These are phyloP conservation scores for Picea glauca DNA, from an alignment of 75 land plant genomes.

Conservation along the genomic window DNA sequence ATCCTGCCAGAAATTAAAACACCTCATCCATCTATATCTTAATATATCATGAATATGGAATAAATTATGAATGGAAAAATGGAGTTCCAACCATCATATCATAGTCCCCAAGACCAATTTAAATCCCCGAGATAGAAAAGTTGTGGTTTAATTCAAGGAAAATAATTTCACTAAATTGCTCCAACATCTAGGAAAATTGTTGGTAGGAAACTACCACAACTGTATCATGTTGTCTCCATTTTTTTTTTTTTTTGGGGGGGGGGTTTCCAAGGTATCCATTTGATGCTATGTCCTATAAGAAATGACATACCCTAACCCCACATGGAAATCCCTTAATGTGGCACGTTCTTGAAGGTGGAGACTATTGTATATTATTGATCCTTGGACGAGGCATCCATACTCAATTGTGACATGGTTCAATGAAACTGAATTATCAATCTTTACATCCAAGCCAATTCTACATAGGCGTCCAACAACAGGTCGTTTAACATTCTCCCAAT, in stretches of 20 bases:
- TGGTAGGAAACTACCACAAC: background rate
- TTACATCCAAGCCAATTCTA: constrained; percentile 94
- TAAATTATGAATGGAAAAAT: too few relatives aligned
- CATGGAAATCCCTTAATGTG: constrained; percentile 85
- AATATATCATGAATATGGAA: too few relatives aligned
- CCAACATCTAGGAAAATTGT: background rate
- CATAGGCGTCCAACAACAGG: constrained; percentile 98
- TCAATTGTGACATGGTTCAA: constrained; percentile 93
- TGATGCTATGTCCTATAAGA: constrained; percentile 51
- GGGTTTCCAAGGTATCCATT: constrained; percentile 26
- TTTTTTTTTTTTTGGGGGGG: constrained; percentile 23
- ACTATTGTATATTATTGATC: constrained; percentile 88
- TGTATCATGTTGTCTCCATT: background rate
- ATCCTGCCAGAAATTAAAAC: too few relatives aligned
- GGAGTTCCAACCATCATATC: too few relatives aligned
- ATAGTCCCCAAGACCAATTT: too few relatives aligned
- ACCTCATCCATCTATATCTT: too few relatives aligned
- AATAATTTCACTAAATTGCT: background rate
- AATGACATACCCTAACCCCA: constrained; percentile 67
- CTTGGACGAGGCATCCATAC: constrained; percentile 91
- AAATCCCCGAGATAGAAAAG: too few relatives aligned
- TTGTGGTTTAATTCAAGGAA: too few relatives aligned
- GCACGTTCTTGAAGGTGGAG: constrained; percentile 87
- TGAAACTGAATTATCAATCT: constrained; percentile 92
- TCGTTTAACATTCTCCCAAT: constrained; percentile 90